These are phyloP conservation scores for Lycium barbarum DNA, from an alignment of 257 asterid genomes.

Conservation along the genomic window DNA sequence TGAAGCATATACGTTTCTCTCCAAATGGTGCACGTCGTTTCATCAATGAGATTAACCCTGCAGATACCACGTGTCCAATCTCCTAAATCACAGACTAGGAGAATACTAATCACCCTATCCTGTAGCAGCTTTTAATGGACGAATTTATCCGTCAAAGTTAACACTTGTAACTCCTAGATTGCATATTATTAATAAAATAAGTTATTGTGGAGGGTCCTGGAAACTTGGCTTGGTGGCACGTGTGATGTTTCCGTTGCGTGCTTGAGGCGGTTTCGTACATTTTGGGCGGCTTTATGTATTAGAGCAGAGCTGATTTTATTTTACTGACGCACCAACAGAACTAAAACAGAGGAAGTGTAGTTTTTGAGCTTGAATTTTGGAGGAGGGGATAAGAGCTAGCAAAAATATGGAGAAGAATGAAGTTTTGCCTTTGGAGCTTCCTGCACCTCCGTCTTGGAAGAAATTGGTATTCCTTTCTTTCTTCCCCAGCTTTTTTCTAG, in stretches of 20 bases:
- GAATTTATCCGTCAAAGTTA: neutral
- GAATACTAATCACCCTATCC: neutral
- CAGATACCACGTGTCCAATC: neutral
- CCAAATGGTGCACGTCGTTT: neutral
- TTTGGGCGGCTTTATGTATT: neutral
- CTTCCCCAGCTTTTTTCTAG: neutral
- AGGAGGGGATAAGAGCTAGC: neutral
- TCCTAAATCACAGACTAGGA: neutral
- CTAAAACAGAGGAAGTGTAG: neutral
- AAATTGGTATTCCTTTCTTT: conserved; percentile 52
- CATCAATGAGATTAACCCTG: neutral
- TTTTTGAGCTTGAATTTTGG: neutral
- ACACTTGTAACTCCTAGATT: neutral
- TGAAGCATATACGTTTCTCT: neutral
- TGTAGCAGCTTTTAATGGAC: neutral
- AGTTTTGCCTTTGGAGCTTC: conserved; percentile 64
- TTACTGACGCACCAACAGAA: neutral
- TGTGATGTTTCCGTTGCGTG: conserved; percentile 1
- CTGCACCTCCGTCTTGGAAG: conserved; percentile 78
- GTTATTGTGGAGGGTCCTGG: neutral
- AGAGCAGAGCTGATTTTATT: neutral
- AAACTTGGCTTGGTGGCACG: neutral
- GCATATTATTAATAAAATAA: neutral
- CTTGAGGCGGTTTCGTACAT: neutral
- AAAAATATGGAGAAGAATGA: conserved; percentile 20